A percentile compares a stretch with the other conserved stretches of the same genome.
Evolutionary conservation across 2,329 filamentous ascomycete species (phyloP).

Genomic region (Phyllosticta ampelicida): DNA sequence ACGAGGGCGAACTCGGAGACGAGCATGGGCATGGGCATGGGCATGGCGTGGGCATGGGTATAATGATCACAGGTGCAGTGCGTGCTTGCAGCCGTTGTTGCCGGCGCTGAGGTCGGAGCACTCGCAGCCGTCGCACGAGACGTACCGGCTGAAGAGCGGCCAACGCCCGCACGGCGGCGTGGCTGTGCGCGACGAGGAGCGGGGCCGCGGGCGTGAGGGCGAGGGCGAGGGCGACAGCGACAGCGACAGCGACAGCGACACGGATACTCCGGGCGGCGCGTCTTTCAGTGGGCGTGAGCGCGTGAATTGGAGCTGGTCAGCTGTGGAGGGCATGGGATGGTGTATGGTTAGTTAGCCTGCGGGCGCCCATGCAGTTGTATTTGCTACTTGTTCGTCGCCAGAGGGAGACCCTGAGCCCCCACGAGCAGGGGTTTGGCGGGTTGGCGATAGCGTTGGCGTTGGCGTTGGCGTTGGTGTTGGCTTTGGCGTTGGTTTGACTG

Average conservation of each 20-base stretch:
- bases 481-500: too few relatives aligned
- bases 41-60: too few relatives aligned
- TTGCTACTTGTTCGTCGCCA: too few relatives aligned
- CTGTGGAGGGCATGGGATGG: too few relatives aligned
- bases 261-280: slow-evolving; percentile 6
- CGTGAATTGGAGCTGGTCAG: not conserved
- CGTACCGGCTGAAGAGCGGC: slow-evolving; percentile 2
- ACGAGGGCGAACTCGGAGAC: slow-evolving; percentile 29
- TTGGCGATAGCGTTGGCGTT: too few relatives aligned
- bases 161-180: not conserved
- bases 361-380: too few relatives aligned
- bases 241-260: slow-evolving; percentile 14
- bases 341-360: too few relatives aligned
- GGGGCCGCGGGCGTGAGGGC: too few relatives aligned
- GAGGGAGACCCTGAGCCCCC: too few relatives aligned
- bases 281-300: not conserved
- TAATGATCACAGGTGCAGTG: slow-evolving; percentile 19
- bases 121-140: not conserved
- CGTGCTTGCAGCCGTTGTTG: slow-evolving; percentile 24
- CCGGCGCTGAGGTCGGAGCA: slow-evolving; percentile 12
- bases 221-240: slow-evolving; percentile 10
- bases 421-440: too few relatives aligned
- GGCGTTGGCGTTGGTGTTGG: too few relatives aligned
- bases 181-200: slow-evolving; percentile 5
- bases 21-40: slow-evolving; percentile 24